These are phyloP conservation scores for Neoscytalidium dimidiatum DNA, from an alignment of 2,329 filamentous ascomycete genomes.

Conservation along the genomic window DNA sequence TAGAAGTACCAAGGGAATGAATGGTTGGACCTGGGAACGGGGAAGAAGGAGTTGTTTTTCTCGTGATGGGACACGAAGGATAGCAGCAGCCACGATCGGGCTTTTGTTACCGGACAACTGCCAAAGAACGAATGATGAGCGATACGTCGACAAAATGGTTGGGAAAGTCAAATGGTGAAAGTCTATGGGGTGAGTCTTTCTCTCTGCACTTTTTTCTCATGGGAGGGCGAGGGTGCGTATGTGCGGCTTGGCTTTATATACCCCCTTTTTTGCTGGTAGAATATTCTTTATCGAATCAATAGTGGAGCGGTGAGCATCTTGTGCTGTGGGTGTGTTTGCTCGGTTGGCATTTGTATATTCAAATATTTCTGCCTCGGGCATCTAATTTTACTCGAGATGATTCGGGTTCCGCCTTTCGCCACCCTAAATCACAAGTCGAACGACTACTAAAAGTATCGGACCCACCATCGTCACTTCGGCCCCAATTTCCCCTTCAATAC, in stretches of 20 bases:
- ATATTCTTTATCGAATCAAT: background rate
- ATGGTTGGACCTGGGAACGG: background rate
- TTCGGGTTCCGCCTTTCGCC: no score
- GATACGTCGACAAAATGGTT: conserved; percentile 2
- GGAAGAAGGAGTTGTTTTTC: background rate
- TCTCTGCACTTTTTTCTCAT: background rate
- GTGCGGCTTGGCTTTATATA: conserved; percentile 17
- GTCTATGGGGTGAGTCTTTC: conserved; percentile 2
- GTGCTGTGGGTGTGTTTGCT: background rate
- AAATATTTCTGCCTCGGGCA: no score
- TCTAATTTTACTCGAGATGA: no score
- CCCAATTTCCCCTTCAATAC: no score
- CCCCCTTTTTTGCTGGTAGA: conserved; percentile 12
- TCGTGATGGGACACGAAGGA: background rate
- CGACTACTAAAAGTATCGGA: no score
- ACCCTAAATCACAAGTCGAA: no score
- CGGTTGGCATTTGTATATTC: background rate
- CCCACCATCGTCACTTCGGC: no score
- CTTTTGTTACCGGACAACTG: background rate
- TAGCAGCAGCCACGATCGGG: background rate
- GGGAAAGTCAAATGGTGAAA: background rate
- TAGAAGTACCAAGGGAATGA: background rate
- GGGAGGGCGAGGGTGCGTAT: conserved; percentile 7
- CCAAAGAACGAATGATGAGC: conserved; percentile 14
- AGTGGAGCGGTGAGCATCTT: background rate